phyloP scores from a whole-genome alignment of 2,329 filamentous ascomycete species.

The Colletotrichum tropicicola region DNA sequence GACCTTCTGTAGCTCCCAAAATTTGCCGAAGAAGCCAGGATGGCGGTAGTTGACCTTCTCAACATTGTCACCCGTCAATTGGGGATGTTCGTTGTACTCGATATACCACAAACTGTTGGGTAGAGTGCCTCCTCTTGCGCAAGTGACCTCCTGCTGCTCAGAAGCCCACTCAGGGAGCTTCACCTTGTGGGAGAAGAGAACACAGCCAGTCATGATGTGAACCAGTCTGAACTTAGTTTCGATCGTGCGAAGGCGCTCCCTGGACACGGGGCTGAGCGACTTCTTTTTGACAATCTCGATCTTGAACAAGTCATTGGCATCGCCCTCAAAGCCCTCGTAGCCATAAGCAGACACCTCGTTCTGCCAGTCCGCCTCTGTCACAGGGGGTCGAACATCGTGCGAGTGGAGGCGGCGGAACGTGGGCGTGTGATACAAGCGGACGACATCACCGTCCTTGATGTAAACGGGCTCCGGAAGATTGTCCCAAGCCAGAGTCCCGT shows the following conservation, averaged over 20 bases:
- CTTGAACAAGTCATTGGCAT: constrained; percentile 95
- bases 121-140: constrained; percentile 87
- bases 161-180: constrained; percentile 98
- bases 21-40: constrained; percentile 96
- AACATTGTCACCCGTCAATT: constrained; percentile 71
- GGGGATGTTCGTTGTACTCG: constrained; percentile 87
- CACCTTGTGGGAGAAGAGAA: constrained; percentile 97
- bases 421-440: constrained; percentile 84
- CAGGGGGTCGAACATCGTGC: constrained; percentile 88
- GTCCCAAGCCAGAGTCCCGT: constrained; percentile 88
- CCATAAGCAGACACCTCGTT: constrained; percentile 97
- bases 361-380: constrained; percentile 92
- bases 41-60: constrained; percentile 97
- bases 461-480: constrained; percentile 69
- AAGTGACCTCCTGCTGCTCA: constrained; percentile 99
- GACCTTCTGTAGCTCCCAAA: constrained; percentile 95
- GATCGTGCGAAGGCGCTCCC: constrained; percentile 89
- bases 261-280: constrained; percentile 81
- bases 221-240: constrained; percentile 96
- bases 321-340: constrained; percentile 94
- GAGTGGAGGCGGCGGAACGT: constrained; percentile 94
- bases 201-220: constrained; percentile 96
- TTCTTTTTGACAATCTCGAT: constrained; percentile 93
- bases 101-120: constrained; percentile 99
- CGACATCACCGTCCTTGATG: constrained; percentile 81